Conservation (phyloP, 2,329 filamentous ascomycete species). For the Plenodomus biglobosus region DNA sequence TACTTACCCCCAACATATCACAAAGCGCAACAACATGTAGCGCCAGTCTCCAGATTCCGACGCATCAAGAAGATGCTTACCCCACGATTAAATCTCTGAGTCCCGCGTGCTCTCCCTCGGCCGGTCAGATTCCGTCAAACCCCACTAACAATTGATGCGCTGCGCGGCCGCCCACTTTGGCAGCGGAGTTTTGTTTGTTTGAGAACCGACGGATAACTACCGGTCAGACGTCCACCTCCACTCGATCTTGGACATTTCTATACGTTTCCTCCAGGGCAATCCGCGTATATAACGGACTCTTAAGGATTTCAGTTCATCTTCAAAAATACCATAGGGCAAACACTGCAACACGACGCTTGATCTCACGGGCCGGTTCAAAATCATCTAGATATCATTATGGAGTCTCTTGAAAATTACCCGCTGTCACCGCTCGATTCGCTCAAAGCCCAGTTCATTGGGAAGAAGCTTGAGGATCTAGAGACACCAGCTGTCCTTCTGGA, state of each 20-base stretch:
- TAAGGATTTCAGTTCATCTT: too few species aligned
- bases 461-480: not conserved
- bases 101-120: not conserved
- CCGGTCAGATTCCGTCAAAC: not conserved
- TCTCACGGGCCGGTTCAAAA: too few species aligned
- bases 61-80: not conserved
- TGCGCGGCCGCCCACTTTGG: not conserved
- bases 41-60: not conserved
- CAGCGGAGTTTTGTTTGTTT: not conserved
- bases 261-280: too few species aligned
- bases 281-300: too few species aligned
- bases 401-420: not conserved
- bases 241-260: too few species aligned
- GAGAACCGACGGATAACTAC: not conserved
- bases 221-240: too few species aligned
- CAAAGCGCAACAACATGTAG: not conserved
- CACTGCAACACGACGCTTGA: too few species aligned
- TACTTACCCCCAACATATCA: not conserved
- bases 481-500: conserved; percentile 71
- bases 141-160: not conserved
- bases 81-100: not conserved
- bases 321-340: too few species aligned
- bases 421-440: not conserved
- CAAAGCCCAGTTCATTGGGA: not conserved
- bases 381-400: not conserved